Evolutionary conservation across 352 stramenopile species (phyloP).

Genomic region (Aphanomyces euteiches): DNA sequence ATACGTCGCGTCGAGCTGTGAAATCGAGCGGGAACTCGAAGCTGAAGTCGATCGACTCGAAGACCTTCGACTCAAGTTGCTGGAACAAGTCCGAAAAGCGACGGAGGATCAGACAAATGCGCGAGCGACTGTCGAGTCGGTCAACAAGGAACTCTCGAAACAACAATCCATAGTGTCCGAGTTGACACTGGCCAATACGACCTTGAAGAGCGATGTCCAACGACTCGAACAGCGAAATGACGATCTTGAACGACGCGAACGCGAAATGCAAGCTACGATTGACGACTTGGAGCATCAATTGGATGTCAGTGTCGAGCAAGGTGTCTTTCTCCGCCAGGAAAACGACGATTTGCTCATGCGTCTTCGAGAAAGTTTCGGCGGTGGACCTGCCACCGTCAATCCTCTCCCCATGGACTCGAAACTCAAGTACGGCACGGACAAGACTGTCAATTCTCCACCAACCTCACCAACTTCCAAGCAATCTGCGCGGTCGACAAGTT

Average conservation of each 20-base stretch:
- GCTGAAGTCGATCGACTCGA: slow-evolving; percentile 56
- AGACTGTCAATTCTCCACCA: neutral
- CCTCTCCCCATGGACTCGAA: neutral
- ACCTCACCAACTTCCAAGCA: neutral
- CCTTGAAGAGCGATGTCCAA: slow-evolving; percentile 67
- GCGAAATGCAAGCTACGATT: slow-evolving; percentile 56
- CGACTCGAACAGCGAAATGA: slow-evolving; percentile 65
- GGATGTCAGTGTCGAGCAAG: slow-evolving; percentile 55
- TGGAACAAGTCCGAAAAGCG: slow-evolving; percentile 33
- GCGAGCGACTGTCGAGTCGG: slow-evolving; percentile 31
- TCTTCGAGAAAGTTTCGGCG: neutral
- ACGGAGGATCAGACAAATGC: slow-evolving; percentile 37
- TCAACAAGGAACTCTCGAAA: slow-evolving; percentile 28
- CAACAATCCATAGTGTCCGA: slow-evolving; percentile 39
- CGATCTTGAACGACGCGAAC: slow-evolving; percentile 59
- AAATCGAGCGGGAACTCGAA: slow-evolving; percentile 73
- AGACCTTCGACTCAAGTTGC: slow-evolving; percentile 36
- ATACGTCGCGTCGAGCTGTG: slow-evolving; percentile 67
- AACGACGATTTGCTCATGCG: slow-evolving; percentile 43
- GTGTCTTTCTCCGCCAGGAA: slow-evolving; percentile 66
- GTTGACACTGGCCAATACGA: slow-evolving; percentile 38
- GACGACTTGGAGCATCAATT: slow-evolving; percentile 56
- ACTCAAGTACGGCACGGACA: slow-evolving; percentile 1
- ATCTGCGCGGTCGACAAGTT: neutral
- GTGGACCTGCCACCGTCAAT: neutral